Evolutionary conservation across 208 protist genomes (phyloP), one percentile per base, ranked within the genome.

Genomic region (Phytomonas sp.): DNA sequence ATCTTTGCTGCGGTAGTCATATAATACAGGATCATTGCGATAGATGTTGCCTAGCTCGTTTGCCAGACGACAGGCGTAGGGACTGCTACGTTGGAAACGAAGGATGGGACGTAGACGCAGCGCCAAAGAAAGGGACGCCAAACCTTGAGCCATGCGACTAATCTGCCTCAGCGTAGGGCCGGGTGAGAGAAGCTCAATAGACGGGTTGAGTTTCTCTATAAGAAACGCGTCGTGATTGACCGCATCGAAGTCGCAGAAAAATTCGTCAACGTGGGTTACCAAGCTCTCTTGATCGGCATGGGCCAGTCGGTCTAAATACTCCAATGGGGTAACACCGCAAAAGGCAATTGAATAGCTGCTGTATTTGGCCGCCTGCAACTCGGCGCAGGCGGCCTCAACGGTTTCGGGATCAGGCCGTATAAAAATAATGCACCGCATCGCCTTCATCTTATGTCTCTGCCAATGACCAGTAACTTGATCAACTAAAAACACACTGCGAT

Each of bases 401-500:
- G 95, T 99, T 23, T 88, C 74, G 14, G 71, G 40, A 3, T 95
- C 97, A 14, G 98, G 98, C 6, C 98, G 86, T 59, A 97, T 83
- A 65, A 97, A 97, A 26, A 94, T 83, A 67, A 98, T 80, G 63
- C 86, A 94, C 26, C 93, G 96, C 77, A 99, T 83, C 71, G 96
- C 92, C 65, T 87, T 86, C 89, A 99, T 98, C 61, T 72, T 49
- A 52, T 96, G 88, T 30, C 94, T 81, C 60, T 88, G 83, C 0
- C 70, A 66, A 16, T 72, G 80, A 31, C 93, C 77, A 68, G 70
- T 76, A 29, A 99, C 68, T 0, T 82, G 74, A 72, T 99, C 96
- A 49, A 99, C 91, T 29, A 99, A 81, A 71, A 98, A 99, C 1
- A 99, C 96, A 60, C 97, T 91, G 67, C 97, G 92, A 66, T 98